These are phyloP conservation scores for Jatropha curcas DNA, from an alignment of 345 rosid genomes.

Conservation along the genomic window DNA sequence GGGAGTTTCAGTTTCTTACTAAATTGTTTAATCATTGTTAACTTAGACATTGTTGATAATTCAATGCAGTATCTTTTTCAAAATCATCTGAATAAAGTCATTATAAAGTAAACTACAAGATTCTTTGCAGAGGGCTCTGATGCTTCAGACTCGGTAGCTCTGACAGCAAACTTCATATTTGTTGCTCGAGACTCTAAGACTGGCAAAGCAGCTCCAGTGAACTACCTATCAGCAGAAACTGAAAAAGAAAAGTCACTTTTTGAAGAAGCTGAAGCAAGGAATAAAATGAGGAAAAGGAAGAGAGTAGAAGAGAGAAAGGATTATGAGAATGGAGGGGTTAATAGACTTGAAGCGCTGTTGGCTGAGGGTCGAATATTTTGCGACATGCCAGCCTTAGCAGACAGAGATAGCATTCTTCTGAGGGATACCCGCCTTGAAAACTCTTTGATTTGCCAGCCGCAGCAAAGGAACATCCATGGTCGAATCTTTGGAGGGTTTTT, in stretches of 20 bases:
- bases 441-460: slow-evolving; percentile 82
- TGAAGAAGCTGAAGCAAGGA: slow-evolving; percentile 78
- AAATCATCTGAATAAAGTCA: background rate
- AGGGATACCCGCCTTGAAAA: slow-evolving; percentile 68
- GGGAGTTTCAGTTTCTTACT: background rate
- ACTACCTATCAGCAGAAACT: slow-evolving; percentile 70
- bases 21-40: background rate
- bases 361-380: slow-evolving; percentile 79
- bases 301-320: slow-evolving; percentile 53
- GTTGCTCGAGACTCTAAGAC: slow-evolving; percentile 84
- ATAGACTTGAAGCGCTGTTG: slow-evolving; percentile 51
- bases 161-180: slow-evolving; percentile 75
- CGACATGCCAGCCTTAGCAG: slow-evolving; percentile 84
- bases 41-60: background rate
- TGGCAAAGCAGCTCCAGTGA: slow-evolving; percentile 72
- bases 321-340: slow-evolving; percentile 40
- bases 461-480: slow-evolving; percentile 79
- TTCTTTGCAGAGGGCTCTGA: slow-evolving; percentile 45
- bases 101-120: background rate
- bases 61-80: background rate
- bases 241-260: slow-evolving; percentile 56
- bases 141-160: slow-evolving; percentile 48
- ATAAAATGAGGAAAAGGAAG: slow-evolving; percentile 58
- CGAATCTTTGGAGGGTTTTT: slow-evolving; percentile 78
- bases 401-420: slow-evolving; percentile 78